Conservation (phyloP, 768 basidiomycete species). For the Candolleomyces aberdarensis region DNA sequence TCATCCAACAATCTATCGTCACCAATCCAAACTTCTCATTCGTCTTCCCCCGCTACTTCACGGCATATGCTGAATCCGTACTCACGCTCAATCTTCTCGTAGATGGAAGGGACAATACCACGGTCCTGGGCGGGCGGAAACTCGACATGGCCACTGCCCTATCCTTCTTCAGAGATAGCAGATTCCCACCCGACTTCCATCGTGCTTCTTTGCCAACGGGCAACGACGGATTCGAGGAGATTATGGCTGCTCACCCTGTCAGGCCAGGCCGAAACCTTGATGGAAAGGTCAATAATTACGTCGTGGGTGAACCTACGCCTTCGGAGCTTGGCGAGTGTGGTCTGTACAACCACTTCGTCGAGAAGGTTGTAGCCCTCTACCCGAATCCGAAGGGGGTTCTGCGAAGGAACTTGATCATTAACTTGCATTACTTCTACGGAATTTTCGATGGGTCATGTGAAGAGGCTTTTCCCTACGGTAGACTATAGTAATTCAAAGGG, state of each 20-base stretch:
- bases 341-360: slow-evolving; percentile 15
- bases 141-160: slow-evolving; percentile 12
- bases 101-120: slow-evolving; percentile 11
- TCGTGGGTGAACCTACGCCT: slow-evolving; percentile 10
- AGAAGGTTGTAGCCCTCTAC: slow-evolving; percentile 12
- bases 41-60: slow-evolving; percentile 12
- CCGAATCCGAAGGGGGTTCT: slow-evolving; percentile 16
- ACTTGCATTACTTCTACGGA: slow-evolving; percentile 5
- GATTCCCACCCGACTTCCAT: slow-evolving; percentile 15
- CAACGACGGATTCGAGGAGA: not conserved
- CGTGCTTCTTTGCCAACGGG: slow-evolving; percentile 9
- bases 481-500: not conserved
- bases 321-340: slow-evolving; percentile 8
- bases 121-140: slow-evolving; percentile 2
- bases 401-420: slow-evolving; percentile 10
- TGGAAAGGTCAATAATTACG: slow-evolving; percentile 12
- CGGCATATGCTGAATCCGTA: slow-evolving; percentile 12
- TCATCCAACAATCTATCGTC: slow-evolving; percentile 17
- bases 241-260: slow-evolving; percentile 9
- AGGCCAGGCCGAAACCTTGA: slow-evolving; percentile 11
- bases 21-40: slow-evolving; percentile 17
- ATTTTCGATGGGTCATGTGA: not conserved
- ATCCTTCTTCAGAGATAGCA: slow-evolving; percentile 15
- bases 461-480: slow-evolving; percentile 12
- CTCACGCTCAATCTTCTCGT: slow-evolving; percentile 16